Evolutionary conservation across 352 stramenopile species (phyloP).

Genomic region (Peronospora tabacina): DNA sequence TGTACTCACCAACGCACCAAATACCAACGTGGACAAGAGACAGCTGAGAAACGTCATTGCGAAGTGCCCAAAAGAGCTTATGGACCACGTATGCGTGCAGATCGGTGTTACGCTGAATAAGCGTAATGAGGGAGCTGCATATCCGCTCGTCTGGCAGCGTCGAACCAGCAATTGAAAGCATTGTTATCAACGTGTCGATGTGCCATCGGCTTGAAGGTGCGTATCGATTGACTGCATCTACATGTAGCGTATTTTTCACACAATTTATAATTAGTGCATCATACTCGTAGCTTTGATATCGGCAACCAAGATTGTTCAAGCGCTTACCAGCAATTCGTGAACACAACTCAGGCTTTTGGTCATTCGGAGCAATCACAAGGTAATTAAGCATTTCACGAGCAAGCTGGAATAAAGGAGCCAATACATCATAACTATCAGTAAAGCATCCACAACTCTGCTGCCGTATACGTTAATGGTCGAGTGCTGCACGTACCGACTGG

Average conservation of each 20-base stretch:
- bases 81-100: constrained; percentile 93
- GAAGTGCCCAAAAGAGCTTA: constrained; percentile 94
- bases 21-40: constrained; percentile 96
- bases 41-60: constrained; percentile 92
- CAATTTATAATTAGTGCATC: background rate
- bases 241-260: constrained; percentile 1
- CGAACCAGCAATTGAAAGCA: constrained; percentile 95
- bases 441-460: background rate
- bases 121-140: constrained; percentile 91
- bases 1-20: constrained; percentile 98
- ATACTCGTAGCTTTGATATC: background rate
- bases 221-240: constrained; percentile 81
- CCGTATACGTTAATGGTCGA: background rate
- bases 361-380: constrained; percentile 92
- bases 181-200: constrained; percentile 97
- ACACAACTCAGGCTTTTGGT: constrained; percentile 94
- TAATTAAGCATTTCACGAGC: constrained; percentile 99
- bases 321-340: constrained; percentile 88
- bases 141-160: constrained; percentile 91
- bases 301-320: background rate
- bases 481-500: constrained; percentile 47
- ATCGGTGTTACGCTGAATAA: constrained; percentile 89
- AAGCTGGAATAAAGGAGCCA: constrained; percentile 44
- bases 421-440: constrained; percentile 1
- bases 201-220: constrained; percentile 85